Evolutionary conservation across 148 eudicot genomes (phyloP), one percentile per base, ranked within the genome.

Genomic region (Polygonum maritimum): DNA sequence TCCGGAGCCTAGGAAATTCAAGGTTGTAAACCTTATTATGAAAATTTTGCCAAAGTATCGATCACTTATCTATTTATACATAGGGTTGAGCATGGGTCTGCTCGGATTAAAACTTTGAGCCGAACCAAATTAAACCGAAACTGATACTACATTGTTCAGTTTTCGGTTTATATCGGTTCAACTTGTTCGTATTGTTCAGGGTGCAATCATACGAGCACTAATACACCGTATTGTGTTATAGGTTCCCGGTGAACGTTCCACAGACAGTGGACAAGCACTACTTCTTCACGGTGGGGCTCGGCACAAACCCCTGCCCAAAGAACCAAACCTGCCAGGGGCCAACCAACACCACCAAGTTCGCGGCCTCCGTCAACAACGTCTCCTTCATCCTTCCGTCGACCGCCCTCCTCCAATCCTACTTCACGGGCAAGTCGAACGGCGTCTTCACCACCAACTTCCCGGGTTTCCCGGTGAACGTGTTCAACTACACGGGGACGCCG

Each of bases 291-390:
- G 81, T 91, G 0, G 92, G 96, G 18, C 83, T 87, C 0, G 93
- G 96, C 22, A 84, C 81, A 48, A 76, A 12, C 74, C 90, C 96
- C 5, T 91, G 93, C 79, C 88, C 89, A 0, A 84, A 79, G 35
- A 88, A 86, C 81, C 87, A 87, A 36, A 89, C 91, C 3, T 91
- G 93, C 62, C 88, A 87, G 76, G 97, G 97, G n/a, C 97, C 94
- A 1, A 84, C 69, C n/a, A 92, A 89, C 31, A 73, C 21, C 12
- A 81, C 90, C 0, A 92, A 88, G 83, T 90, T 92, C 7, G 73
- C 92, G 0, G 92, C 94, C n/a, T 63, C 88, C 1, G 41, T 92
- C 2, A 92, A 92, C 80, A 88, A 92, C 54, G 41, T 92, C 16
- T 92, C 97, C 7, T 89, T 88, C 75, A 16, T 54, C 12, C 81